Conservation (phyloP, 257 asterid species). For the Nicotiana paniculata region DNA sequence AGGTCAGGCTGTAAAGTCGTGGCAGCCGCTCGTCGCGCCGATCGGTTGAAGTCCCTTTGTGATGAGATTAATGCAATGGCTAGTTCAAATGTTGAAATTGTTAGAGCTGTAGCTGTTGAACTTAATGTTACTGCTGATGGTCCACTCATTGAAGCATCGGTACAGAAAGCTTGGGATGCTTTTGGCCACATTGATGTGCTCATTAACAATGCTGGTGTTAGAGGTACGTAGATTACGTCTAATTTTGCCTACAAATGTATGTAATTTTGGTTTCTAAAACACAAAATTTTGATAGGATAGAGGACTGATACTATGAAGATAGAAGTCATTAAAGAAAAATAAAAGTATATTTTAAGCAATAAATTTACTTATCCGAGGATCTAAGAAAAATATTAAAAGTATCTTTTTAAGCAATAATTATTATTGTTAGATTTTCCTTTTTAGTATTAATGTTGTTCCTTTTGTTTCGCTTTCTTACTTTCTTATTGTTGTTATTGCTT, state of each 20-base stretch:
- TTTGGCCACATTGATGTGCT: constrained; percentile 57
- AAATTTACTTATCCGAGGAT: too few species aligned
- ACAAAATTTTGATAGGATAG: too few species aligned
- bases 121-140: constrained; percentile 47
- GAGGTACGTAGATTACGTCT: constrained; percentile 30
- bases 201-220: constrained; percentile 57
- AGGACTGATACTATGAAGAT: too few species aligned
- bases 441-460: too few species aligned
- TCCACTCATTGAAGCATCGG: constrained; percentile 32
- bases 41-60: constrained; percentile 45
- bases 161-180: constrained; percentile 51
- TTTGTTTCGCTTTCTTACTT: too few species aligned
- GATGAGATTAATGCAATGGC: constrained; percentile 35
- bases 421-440: too few species aligned
- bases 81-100: background rate
- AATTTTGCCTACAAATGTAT: background rate
- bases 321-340: too few species aligned
- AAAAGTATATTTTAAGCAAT: too few species aligned
- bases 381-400: too few species aligned
- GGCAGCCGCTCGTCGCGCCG: constrained; percentile 56
- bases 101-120: constrained; percentile 48
- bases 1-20: constrained; percentile 59
- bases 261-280: too few species aligned
- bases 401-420: too few species aligned
- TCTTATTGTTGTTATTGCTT: too few species aligned